Base-by-base conservation (phyloP, 495 filamentous ascomycete species). In the Patellaria atrata region DNA sequence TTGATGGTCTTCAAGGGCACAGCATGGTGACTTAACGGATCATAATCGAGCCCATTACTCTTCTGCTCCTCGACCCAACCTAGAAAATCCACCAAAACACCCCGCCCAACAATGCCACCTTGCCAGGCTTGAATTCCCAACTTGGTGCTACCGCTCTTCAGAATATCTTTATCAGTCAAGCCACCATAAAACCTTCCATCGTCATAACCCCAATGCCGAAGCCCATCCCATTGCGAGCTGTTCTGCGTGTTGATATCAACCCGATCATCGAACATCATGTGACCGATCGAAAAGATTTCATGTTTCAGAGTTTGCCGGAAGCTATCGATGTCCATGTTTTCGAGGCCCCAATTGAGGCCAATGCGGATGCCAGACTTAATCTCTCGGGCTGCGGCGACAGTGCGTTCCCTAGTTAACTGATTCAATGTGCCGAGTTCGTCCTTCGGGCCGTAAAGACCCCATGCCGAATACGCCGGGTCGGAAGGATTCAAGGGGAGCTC, bases 171-270 rank as follows among this genome's bases (percentile, higher is more conserved):
- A 20, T 28, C 19, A 5, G 45, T 44, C 7, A 41, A 21, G 2
- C 45, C 45, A 22, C 35, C 35, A 16, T 48, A 44, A 29, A 48
- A 48, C 26, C n/a, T 30, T 14, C 43, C 33, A 15, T 46, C 29
- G 16, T 46, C 43, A 24, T 37, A 37, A 9, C 32, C 36, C 30
- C 29, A 48, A 22, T 48, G 45, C 10, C 45, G 18, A 2, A 48
- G 26, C 8, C 45, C 45, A 16, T 48, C 45, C 45, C 45, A 48
- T 34, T 48, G 45, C 3, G 41, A 37, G 13, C 41, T 38, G 5
- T 26, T 37, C 26, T 48, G 45, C 1, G 45, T 36, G 21, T 48
- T 48, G 41, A 48, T 41, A 5, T 38, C 37, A 7, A 35, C 30
- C 19, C 27, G 24, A 24, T 48, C 44, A 27, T 48, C 44, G 34